A percentile compares a stretch with the other conserved stretches of the same genome.
Conservation (phyloP, 2,329 filamentous ascomycete species). For the Paecilomyces sp. region DNA sequence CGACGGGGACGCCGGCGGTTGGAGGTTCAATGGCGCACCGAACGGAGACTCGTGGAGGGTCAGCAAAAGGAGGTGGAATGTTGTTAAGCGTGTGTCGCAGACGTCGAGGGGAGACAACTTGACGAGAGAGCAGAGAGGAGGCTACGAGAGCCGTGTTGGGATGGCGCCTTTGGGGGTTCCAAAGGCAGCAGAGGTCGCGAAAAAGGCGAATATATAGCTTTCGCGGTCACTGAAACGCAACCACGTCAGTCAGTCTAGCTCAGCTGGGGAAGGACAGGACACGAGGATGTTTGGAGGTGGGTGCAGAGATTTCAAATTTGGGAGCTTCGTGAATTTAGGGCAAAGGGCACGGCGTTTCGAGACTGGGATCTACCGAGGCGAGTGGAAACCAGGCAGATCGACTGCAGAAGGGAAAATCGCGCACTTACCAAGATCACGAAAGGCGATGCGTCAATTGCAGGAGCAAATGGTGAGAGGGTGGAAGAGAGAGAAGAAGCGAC, state of each 20-base stretch:
- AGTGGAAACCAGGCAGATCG: background rate
- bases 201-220: slow-evolving; percentile 2
- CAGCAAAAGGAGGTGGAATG: slow-evolving; percentile 37
- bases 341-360: slow-evolving; percentile 13
- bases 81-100: slow-evolving; percentile 41
- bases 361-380: background rate
- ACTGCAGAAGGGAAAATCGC: background rate
- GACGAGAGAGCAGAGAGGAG: slow-evolving; percentile 23
- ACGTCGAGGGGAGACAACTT: slow-evolving; percentile 38
- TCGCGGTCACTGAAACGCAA: background rate
- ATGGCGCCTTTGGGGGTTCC: slow-evolving; percentile 32
- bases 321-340: slow-evolving; percentile 13
- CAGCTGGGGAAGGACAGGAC: background rate
- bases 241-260: background rate
- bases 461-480: slow-evolving; percentile 2
- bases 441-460: slow-evolving; percentile 5
- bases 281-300: slow-evolving; percentile 4
- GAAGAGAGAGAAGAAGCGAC: slow-evolving; percentile 2
- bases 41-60: slow-evolving; percentile 18
- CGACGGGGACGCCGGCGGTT: slow-evolving; percentile 38
- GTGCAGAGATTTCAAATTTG: slow-evolving; percentile 13
- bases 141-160: slow-evolving; percentile 34
- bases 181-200: slow-evolving; percentile 23
- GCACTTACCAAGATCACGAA: background rate
- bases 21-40: slow-evolving; percentile 31